Percentiles rank a stretch among this genome's conserved stretches.
These are phyloP conservation scores for Dipteronia sinensis DNA, from an alignment of 345 rosid species.

Conservation along the genomic window DNA sequence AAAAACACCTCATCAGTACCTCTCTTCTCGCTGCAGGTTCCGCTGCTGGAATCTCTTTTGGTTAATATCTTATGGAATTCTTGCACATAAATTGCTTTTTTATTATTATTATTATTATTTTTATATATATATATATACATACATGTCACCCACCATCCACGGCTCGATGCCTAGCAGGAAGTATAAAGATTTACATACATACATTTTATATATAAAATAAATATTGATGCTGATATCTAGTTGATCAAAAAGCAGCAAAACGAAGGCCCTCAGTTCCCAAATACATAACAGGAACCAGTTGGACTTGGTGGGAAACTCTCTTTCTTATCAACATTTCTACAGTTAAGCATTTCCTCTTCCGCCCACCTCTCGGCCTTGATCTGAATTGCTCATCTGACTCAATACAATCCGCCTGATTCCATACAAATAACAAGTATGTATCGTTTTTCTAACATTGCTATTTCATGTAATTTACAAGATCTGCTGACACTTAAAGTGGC, in stretches of 20 bases:
- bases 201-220: too few species aligned
- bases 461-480: background rate
- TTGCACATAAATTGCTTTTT: too few species aligned
- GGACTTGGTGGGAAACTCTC: conserved; percentile 47
- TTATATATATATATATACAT: too few species aligned
- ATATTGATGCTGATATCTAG: too few species aligned
- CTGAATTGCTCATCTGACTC: conserved; percentile 65
- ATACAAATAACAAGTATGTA: background rate
- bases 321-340: conserved; percentile 64
- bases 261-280: background rate
- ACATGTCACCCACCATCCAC: too few species aligned
- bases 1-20: conserved; percentile 41
- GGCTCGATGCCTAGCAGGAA: too few species aligned
- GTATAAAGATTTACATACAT: too few species aligned
- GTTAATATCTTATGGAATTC: conserved; percentile 32
- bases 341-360: conserved; percentile 58
- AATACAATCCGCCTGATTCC: conserved; percentile 71
- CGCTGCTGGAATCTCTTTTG: conserved; percentile 90
- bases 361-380: conserved; percentile 80
- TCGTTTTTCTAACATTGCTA: too few species aligned
- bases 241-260: background rate
- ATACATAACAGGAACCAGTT: conserved; percentile 1
- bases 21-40: conserved; percentile 79
- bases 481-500: conserved; percentile 48
- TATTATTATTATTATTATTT: too few species aligned